phyloP scores from a whole-genome alignment of 495 filamentous ascomycete species.

The Podospora appendiculata region DNA sequence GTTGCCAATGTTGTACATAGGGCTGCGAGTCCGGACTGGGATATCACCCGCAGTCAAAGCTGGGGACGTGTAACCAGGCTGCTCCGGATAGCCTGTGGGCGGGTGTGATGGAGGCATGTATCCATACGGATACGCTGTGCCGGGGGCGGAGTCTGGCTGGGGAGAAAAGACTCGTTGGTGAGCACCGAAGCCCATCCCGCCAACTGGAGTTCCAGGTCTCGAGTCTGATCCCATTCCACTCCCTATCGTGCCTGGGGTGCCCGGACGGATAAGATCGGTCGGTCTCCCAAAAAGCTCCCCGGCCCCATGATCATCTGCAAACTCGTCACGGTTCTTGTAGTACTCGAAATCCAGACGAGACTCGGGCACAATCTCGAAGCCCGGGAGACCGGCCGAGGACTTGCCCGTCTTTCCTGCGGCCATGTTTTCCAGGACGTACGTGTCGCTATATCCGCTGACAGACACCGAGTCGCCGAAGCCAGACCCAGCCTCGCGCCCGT shows the following conservation, averaged over 20 bases:
- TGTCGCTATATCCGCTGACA: conserved; percentile 61
- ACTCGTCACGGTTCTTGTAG: conserved; percentile 83
- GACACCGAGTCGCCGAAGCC: conserved; percentile 52
- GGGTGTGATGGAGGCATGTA: conserved; percentile 12
- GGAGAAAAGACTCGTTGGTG: conserved; percentile 11
- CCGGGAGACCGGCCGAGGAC: conserved; percentile 34
- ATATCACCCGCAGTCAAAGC: conserved; percentile 5
- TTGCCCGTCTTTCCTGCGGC: conserved; percentile 67
- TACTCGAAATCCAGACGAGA: conserved; percentile 87
- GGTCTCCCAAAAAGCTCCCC: conserved; percentile 63
- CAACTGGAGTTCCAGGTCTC: conserved; percentile 33
- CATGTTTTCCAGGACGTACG: conserved; percentile 72
- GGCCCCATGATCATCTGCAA: conserved; percentile 78
- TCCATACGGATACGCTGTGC: conserved; percentile 12
- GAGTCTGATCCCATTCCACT: conserved; percentile 30
- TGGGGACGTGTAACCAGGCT: conserved; percentile 5
- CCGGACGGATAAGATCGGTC: conserved; percentile 58
- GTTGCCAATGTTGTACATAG: conserved; percentile 32
- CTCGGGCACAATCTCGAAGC: conserved; percentile 87
- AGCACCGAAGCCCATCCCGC: conserved; percentile 25
- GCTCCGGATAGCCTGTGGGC: conserved; percentile 7
- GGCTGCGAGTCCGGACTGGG: conserved; percentile 22
- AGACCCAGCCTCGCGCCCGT: conserved; percentile 32
- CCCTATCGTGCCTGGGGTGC: conserved; percentile 52
- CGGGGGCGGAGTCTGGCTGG: conserved; percentile 7